A percentile compares a stretch with the other conserved stretches of the same genome.
phyloP scores from a whole-genome alignment of 1,284 basidiomycete genomes.

The Boletellus sp. region DNA sequence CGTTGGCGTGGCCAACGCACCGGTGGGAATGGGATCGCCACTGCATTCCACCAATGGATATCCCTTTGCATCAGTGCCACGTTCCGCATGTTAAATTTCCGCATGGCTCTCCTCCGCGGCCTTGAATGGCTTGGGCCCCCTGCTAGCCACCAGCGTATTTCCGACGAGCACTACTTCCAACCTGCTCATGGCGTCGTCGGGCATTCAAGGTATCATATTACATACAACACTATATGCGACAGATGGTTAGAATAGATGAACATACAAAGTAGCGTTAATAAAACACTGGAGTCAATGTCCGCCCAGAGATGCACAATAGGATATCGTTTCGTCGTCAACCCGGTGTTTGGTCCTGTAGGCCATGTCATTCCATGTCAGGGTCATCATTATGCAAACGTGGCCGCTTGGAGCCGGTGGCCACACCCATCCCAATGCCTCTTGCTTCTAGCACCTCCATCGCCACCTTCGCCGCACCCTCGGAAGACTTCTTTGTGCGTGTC shows the following conservation, averaged over 20 bases:
- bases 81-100: slow-evolving; percentile 25
- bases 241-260: slow-evolving; percentile 29
- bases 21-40: slow-evolving; percentile 31
- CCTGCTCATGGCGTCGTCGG: no score
- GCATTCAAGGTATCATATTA: slow-evolving; percentile 39
- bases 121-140: slow-evolving; percentile 6
- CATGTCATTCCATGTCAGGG: slow-evolving; percentile 42
- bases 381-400: slow-evolving; percentile 55
- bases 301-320: slow-evolving; percentile 28
- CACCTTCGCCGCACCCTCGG: slow-evolving; percentile 69
- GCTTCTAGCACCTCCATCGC: slow-evolving; percentile 75
- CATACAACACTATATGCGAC: slow-evolving; percentile 37
- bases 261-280: slow-evolving; percentile 33
- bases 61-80: slow-evolving; percentile 12
- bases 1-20: slow-evolving; percentile 24
- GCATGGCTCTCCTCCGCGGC: slow-evolving; percentile 27
- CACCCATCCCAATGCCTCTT: slow-evolving; percentile 64
- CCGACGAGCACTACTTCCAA: no score
- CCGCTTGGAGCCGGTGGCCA: slow-evolving; percentile 50
- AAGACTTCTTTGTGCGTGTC: slow-evolving; percentile 62
- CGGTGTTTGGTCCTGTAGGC: slow-evolving; percentile 14
- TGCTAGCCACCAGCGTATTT: slow-evolving; percentile 7
- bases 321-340: slow-evolving; percentile 23
- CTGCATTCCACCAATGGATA: slow-evolving; percentile 20
- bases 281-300: slow-evolving; percentile 29